Conservation (phyloP, 805 yeast species). For the Sugiyamaella qingdaonensis region DNA sequence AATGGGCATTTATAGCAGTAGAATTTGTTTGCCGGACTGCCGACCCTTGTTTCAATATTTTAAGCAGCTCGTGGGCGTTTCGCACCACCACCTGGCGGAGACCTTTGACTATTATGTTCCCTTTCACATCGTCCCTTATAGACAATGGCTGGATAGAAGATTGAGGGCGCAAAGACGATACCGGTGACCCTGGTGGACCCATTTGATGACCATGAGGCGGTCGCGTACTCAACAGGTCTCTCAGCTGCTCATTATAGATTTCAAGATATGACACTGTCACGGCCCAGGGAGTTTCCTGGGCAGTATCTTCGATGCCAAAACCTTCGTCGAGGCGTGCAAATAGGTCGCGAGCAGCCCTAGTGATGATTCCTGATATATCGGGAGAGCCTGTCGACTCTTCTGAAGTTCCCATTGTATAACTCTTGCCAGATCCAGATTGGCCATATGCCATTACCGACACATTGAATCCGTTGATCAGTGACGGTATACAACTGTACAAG, state of each 20-base stretch:
- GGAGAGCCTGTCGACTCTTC: background rate
- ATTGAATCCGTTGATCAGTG: slow-evolving; percentile 24
- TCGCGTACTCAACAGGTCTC: slow-evolving; percentile 48
- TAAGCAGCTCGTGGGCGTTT: slow-evolving; percentile 41
- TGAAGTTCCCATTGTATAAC: slow-evolving; percentile 39
- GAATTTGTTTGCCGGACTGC: slow-evolving; percentile 56
- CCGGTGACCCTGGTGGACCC: background rate
- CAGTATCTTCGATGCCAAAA: background rate
- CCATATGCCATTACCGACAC: slow-evolving; percentile 31
- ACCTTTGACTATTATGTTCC: slow-evolving; percentile 58
- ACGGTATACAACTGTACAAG: slow-evolving; percentile 9
- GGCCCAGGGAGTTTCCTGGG: background rate
- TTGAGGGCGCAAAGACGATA: background rate
- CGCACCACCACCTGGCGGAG: slow-evolving; percentile 44
- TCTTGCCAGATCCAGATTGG: slow-evolving; percentile 37
- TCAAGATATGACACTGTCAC: slow-evolving; percentile 52
- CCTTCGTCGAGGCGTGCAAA: background rate
- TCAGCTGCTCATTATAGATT: slow-evolving; percentile 65
- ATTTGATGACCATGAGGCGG: background rate
- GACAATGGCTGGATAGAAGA: slow-evolving; percentile 12
- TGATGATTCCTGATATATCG: background rate
- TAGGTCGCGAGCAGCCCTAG: background rate
- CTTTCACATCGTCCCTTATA: slow-evolving; percentile 56
- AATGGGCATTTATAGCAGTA: slow-evolving; percentile 59
- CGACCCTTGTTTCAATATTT: slow-evolving; percentile 46